Evolutionary conservation across 1,284 basidiomycete species (phyloP).

Genomic region (Porogramme epimiltina): DNA sequence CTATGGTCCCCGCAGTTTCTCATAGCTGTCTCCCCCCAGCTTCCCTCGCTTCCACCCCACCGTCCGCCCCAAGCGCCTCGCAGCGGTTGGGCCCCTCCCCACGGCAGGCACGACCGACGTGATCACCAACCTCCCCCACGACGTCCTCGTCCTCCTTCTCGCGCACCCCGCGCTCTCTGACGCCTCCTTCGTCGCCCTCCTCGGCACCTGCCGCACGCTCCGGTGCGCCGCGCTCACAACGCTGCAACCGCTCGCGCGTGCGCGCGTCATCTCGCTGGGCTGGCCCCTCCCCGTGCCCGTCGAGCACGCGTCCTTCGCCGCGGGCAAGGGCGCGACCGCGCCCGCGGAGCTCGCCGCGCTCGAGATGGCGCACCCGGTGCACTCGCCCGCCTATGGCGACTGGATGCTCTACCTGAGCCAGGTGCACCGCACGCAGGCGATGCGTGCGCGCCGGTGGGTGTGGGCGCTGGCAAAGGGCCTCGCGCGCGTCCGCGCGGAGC

Average conservation of each 20-base stretch:
- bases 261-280: slow-evolving; percentile 24
- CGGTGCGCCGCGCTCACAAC: slow-evolving; percentile 28
- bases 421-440: slow-evolving; percentile 27
- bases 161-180: slow-evolving; percentile 20
- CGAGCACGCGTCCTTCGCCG: slow-evolving; percentile 17
- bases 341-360: background rate
- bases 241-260: slow-evolving; percentile 28
- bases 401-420: slow-evolving; percentile 30
- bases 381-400: slow-evolving; percentile 23
- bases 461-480: slow-evolving; percentile 23
- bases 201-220: slow-evolving; percentile 28
- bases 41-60: slow-evolving; percentile 27
- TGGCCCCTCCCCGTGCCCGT: slow-evolving; percentile 27
- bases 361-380: slow-evolving; percentile 20
- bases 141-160: slow-evolving; percentile 26
- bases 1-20: background rate
- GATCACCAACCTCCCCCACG: slow-evolving; percentile 24
- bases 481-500: slow-evolving; percentile 3
- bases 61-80: slow-evolving; percentile 14
- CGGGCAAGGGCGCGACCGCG: background rate
- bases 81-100: background rate
- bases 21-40: slow-evolving; percentile 8
- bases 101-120: slow-evolving; percentile 14
- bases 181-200: slow-evolving; percentile 23
- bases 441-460: slow-evolving; percentile 30